phyloP scores from a whole-genome alignment of 148 eudicot species.

The Heliamphora exappendiculata region DNA sequence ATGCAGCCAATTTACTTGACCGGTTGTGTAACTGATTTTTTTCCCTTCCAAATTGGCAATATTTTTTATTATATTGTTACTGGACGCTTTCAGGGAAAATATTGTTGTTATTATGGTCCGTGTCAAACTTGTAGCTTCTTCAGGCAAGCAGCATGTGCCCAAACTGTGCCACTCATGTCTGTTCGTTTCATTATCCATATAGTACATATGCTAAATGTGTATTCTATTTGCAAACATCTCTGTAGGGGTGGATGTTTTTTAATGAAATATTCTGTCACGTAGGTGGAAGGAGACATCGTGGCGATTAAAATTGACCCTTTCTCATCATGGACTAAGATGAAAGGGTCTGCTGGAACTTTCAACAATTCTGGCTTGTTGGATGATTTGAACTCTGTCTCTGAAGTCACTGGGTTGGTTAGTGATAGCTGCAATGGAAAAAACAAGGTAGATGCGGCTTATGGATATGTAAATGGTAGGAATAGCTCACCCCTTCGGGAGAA shows the following conservation, averaged over 20 bases:
- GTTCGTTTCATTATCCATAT: neutral
- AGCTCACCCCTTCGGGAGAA: constrained; percentile 11
- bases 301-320: constrained; percentile 68
- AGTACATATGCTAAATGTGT: neutral
- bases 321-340: constrained; percentile 72
- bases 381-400: constrained; percentile 20
- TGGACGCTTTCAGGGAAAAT: neutral
- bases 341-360: constrained; percentile 44
- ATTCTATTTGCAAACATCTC: neutral
- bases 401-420: constrained; percentile 17
- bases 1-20: neutral
- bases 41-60: neutral
- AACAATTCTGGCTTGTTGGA: constrained; percentile 24
- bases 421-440: constrained; percentile 42
- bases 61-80: neutral
- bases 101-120: neutral
- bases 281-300: constrained; percentile 90
- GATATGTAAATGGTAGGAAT: constrained; percentile 5
- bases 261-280: constrained; percentile 10
- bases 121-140: neutral
- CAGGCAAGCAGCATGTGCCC: neutral
- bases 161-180: neutral
- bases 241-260: neutral
- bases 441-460: constrained; percentile 24
- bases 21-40: neutral